These are phyloP conservation scores for Magnolia officinalis DNA, from an alignment of 164 flowering plant species.

Conservation along the genomic window DNA sequence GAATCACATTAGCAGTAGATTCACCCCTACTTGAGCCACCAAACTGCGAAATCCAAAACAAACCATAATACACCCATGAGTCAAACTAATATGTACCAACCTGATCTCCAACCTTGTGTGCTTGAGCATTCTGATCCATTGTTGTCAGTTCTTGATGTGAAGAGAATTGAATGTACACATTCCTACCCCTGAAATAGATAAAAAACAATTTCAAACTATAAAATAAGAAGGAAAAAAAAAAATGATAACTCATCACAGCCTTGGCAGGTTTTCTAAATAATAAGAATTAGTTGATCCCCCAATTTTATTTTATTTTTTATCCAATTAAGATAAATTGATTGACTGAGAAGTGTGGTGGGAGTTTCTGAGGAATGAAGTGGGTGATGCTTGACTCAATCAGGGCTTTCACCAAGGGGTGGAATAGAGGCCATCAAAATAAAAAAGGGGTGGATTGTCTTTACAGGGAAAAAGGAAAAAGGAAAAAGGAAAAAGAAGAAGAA, in stretches of 20 bases:
- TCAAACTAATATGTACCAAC: constrained; percentile 34
- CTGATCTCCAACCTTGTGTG: constrained; percentile 69
- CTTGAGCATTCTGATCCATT: constrained; percentile 76
- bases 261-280: too few species aligned
- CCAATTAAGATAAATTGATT: background rate
- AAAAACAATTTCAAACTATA: constrained; percentile 3
- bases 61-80: background rate
- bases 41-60: too few species aligned
- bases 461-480: background rate
- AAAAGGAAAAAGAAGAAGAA: background rate
- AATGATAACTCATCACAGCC: background rate
- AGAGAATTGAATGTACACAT: constrained; percentile 93
- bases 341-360: background rate
- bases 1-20: too few species aligned
- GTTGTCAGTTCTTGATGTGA: constrained; percentile 96
- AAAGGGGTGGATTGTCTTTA: background rate
- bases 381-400: background rate
- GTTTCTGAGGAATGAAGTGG: background rate
- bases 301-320: background rate
- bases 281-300: too few species aligned
- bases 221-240: background rate
- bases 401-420: background rate
- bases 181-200: constrained; percentile 66
- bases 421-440: background rate
- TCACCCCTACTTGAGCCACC: too few species aligned